Percentiles rank a stretch among this genome's conserved stretches.
phyloP scores from a whole-genome alignment of 73 alveolate genomes.

The Durusdinium trenchii region DNA sequence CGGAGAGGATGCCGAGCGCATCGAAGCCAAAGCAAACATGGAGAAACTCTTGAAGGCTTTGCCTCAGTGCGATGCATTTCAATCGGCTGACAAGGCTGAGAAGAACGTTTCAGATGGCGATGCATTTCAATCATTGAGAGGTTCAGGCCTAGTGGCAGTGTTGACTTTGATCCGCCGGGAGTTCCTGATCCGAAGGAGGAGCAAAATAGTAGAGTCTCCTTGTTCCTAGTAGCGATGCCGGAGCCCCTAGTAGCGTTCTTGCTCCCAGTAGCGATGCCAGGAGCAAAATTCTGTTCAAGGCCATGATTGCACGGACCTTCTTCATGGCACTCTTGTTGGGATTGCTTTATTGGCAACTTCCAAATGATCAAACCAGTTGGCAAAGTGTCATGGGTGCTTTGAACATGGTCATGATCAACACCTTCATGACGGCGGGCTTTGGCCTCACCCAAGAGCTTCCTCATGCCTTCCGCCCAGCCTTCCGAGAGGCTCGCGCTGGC shows the following conservation, averaged over 20 bases:
- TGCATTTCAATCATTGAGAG: background rate
- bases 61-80: background rate
- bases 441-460: constrained; percentile 92
- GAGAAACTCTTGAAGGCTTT: constrained; percentile 8
- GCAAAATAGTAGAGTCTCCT: background rate
- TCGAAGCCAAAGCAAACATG: constrained; percentile 33
- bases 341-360: constrained; percentile 68
- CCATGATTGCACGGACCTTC: constrained; percentile 65
- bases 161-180: constrained; percentile 53
- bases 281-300: constrained; percentile 77
- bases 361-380: constrained; percentile 51
- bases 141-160: background rate
- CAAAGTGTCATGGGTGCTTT: constrained; percentile 62
- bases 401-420: constrained; percentile 67
- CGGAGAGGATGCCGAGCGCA: constrained; percentile 68
- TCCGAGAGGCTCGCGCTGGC: constrained; percentile 67
- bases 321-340: constrained; percentile 76
- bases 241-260: too few species aligned
- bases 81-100: constrained; percentile 7
- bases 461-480: constrained; percentile 64
- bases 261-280: too few species aligned
- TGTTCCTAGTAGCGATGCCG: too few species aligned
- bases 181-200: constrained; percentile 48
- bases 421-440: constrained; percentile 87
- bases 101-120: constrained; percentile 27